Evolutionary conservation across 352 stramenopile species (phyloP), one percentile per base, ranked within the genome.

Genomic region (Globisporangium paddicum): DNA sequence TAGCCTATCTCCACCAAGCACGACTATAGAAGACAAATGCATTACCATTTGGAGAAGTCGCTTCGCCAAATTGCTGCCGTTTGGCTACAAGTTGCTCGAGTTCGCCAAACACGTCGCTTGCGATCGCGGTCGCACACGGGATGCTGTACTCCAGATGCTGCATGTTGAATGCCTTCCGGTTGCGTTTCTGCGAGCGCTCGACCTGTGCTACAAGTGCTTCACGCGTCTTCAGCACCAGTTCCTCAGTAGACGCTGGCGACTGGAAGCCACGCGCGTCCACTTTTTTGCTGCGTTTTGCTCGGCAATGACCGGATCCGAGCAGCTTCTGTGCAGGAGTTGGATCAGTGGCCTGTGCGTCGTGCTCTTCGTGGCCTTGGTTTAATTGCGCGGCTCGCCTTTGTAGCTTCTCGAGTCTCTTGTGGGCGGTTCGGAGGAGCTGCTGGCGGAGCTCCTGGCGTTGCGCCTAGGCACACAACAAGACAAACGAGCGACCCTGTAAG

Each of bases 111-210:
- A 88, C 71, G 25, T 85, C 72, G 0, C 48, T 35, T 2, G 77
- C 71, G 44, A 88, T 79, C 10, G 54, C 64, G n/a, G 65, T 47
- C 5, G 72, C 58, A 5, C 68, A 66, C 0, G 83, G 62, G 11
- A 88, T 53, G 18, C 69, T 68, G n/a, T 71, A 42, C 23, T 60
- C 61, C 40, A 90, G 67, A 42, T 90, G 80, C 53, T 67, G 55
- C 34, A 90, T 72, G 45, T 90, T 88, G 55, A 88, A 90, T 16
- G 57, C 68, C 30, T 62, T 68, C 40, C 62, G 62, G 28, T 60
- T 72, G 13, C 60, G 51, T 5, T 47, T 46, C 45, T 74, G 72
- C 5, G 61, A 56, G 2, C 44, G 52, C 42, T 48, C 18, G 2
- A 90, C 48, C 28, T 82, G 64, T 9, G 67, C 55, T 16, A 62